Evolutionary conservation across 2,329 filamentous ascomycete species (phyloP), one percentile per base, ranked within the genome.

Genomic region (Stagonosporopsis vannaccii): DNA sequence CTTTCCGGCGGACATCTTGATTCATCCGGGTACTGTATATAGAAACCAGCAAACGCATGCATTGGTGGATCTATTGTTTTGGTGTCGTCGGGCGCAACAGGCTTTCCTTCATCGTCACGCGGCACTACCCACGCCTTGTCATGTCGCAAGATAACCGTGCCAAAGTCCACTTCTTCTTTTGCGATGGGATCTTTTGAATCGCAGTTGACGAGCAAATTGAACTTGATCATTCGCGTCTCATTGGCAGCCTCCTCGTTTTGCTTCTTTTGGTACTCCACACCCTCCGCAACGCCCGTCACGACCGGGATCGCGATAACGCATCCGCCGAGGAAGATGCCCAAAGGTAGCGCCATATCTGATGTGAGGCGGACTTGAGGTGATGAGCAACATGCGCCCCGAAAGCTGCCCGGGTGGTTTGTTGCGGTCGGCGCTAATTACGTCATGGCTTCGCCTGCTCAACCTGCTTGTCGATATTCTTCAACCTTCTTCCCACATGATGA

Each of bases 21-120:
- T 37, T 80, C 79, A 61, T 82, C 80, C 2, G 81, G 81, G 52
- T 82, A 83, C 41, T 75, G 74, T 33, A 83, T 75, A 60, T 81
- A 83, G 62, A 82, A 83, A 30, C 80, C 81, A 0, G 79, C 80
- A 61, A 83, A 82, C 1, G 80, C 77, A 66, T 82, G 80, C 32
- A 77, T 71, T 0, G 74, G 68, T 1, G 60, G 54, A 7, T 57
- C 47, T 1, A 61, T 32, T 2, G 26, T 26, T 26, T 66, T 59
- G 22, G 59, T 62, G 3, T 69, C 70, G 1, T 61, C 61, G 4
- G 74, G 70, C 8, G 70, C 62, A 7, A 68, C 22, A 4, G 74
- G 73, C 32, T 71, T 70, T 20, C 63, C 61, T 0, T 73, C 56
- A n/a, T 62, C 55, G 15, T 74, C 63, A 46, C 74, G 69, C 7